Conservation (phyloP, 2,329 filamentous ascomycete species). For the Pestalotiopsis sp. region DNA sequence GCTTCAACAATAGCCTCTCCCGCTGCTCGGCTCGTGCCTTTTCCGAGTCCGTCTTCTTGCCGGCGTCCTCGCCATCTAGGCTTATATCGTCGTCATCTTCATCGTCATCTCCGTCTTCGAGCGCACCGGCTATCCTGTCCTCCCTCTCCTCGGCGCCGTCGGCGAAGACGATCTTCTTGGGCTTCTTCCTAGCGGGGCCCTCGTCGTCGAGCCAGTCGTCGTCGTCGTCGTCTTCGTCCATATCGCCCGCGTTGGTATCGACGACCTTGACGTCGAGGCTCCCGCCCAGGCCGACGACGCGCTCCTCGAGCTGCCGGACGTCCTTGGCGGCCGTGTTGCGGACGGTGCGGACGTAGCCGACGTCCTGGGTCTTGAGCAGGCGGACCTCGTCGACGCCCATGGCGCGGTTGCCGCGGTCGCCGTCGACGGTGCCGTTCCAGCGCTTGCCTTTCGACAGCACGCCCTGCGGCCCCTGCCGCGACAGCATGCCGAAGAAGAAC, state of each 20-base stretch:
- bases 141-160: constrained; percentile 41
- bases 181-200: constrained; percentile 22
- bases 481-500: constrained; percentile 73
- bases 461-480: constrained; percentile 58
- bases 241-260: constrained; percentile 26
- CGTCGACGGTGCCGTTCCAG: constrained; percentile 59
- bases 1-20: constrained; percentile 43
- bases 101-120: constrained; percentile 26
- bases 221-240: constrained; percentile 32
- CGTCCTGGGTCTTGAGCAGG: constrained; percentile 70
- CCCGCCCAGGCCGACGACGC: constrained; percentile 48
- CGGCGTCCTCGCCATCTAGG: constrained; percentile 36
- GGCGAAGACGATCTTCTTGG: constrained; percentile 57
- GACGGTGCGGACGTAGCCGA: constrained; percentile 66
- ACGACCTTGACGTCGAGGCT: constrained; percentile 26
- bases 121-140: constrained; percentile 25
- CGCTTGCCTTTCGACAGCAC: constrained; percentile 50
- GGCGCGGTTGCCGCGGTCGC: constrained; percentile 59
- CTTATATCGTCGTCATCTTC: constrained; percentile 38
- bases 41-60: constrained; percentile 31
- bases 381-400: constrained; percentile 61
- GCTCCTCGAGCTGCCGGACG: constrained; percentile 56
- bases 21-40: constrained; percentile 41
- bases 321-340: constrained; percentile 63
- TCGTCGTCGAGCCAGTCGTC: constrained; percentile 29